Conservation (phyloP, 1,139 yeast species). For the Magnusiomyces suaveolens region DNA sequence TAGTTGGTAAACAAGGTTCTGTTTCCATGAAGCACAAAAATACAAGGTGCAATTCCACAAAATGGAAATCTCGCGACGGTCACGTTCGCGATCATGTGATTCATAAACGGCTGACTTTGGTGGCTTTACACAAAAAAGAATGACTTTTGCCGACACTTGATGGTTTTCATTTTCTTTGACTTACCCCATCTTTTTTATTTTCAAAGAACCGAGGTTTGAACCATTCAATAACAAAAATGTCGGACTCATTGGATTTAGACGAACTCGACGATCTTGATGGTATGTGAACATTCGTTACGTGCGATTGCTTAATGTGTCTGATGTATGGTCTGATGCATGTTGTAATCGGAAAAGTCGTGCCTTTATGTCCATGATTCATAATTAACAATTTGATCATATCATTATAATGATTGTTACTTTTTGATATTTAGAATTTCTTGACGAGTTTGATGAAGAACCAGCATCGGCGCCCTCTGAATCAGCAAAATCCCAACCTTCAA, state of each 20-base stretch:
- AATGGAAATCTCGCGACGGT: no score
- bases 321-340: no score
- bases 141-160: background rate
- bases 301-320: background rate
- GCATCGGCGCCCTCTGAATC: conserved; percentile 48
- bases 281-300: conserved; percentile 13
- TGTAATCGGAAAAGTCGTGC: no score
- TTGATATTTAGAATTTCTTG: conserved; percentile 26
- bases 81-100: background rate
- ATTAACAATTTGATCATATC: no score
- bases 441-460: conserved; percentile 58
- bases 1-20: no score
- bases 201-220: no score
- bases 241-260: conserved; percentile 18
- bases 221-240: background rate
- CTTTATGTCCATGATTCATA: no score
- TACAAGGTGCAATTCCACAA: no score
- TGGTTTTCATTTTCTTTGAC: background rate
- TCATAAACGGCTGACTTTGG: background rate
- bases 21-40: no score
- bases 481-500: conserved; percentile 6
- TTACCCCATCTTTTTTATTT: background rate
- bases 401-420: no score
- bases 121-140: background rate
- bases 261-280: conserved; percentile 37